Base-by-base conservation (phyloP, 75 land plant genomes). In the Cryptomeria japonica region DNA sequence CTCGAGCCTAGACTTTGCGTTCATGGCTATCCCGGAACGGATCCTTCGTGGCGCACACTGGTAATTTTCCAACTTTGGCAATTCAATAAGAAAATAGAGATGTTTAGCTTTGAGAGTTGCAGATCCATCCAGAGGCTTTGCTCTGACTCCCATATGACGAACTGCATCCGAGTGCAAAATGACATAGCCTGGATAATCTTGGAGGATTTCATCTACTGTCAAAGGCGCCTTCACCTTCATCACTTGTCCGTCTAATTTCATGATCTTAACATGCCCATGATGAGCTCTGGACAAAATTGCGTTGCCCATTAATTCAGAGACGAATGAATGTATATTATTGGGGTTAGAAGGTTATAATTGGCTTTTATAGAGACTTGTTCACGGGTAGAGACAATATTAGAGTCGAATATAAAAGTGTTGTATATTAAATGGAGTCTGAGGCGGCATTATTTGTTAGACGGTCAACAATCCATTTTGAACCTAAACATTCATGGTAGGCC, bases 1-100 rank as follows among this genome's bases (percentile, higher is more conserved):
- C 87, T 94, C 95, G 3, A 94, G 90, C 86, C 92, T 86, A 53
- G 93, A 94, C 77, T 92, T 93, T 80, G 95, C 95, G 51, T 86
- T 87, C 90, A 93, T 90, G 34, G 89, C 78, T n/a, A 94, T 90
- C 39, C 91, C 95, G 22, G 95, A 94, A 68, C 93, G 72, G 11
- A 89, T 93, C 85, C 91, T 84, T 25, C 94, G 73, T 0, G 93
- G 88, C 15, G 36, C 89, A 25, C 80, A 86, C 5, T 86, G 12
- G 47, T 38, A 36, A 85, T 11, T 47, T 28, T 51, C 25, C 10
- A 58, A 1, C 53, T 85, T 85, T 11, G 61, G 89, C 46, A 85
- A 86, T 46, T 88, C 87, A 18, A 56, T 25, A 16, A 56, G 61
- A 56, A 56, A 56, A 56, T 56, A 56, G 18, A 56, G 61, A 19